Conservation (phyloP, 2,329 filamentous ascomycete genomes). For the Talaromyces pinophilus region DNA sequence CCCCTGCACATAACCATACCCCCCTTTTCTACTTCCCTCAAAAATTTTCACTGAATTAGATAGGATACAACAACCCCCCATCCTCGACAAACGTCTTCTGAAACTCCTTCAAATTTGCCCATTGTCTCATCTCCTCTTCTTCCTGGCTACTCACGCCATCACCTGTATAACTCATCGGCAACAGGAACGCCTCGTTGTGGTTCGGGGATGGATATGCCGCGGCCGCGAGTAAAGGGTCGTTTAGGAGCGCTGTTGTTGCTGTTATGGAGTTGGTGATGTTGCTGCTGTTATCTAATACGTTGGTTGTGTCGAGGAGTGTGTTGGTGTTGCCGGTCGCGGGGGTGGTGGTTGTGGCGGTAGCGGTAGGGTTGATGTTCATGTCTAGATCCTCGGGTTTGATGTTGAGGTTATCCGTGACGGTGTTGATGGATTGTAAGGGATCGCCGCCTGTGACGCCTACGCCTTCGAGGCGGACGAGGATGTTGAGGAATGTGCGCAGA, state of each 20-base stretch:
- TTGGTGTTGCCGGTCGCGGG: neutral
- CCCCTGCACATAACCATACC: neutral
- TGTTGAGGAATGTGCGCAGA: slow-evolving; percentile 70
- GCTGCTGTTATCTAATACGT: neutral
- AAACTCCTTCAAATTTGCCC: slow-evolving; percentile 77
- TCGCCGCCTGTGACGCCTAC: slow-evolving; percentile 43
- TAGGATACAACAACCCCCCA: slow-evolving; percentile 51
- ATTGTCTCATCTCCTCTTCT: slow-evolving; percentile 72
- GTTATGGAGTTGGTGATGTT: neutral
- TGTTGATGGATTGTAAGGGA: slow-evolving; percentile 11
- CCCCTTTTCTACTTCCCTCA: neutral
- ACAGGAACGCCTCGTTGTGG: slow-evolving; percentile 30
- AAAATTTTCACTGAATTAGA: neutral
- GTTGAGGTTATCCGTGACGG: slow-evolving; percentile 1
- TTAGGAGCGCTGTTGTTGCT: slow-evolving; percentile 6
- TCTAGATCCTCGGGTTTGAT: slow-evolving; percentile 6
- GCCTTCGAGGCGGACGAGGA: slow-evolving; percentile 72
- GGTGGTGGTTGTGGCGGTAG: neutral
- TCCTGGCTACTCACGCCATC: slow-evolving; percentile 55
- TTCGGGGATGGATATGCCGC: slow-evolving; percentile 24
- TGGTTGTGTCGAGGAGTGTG: neutral
- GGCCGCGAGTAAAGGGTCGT: slow-evolving; percentile 27
- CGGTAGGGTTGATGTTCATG: neutral
- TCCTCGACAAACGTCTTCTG: slow-evolving; percentile 71
- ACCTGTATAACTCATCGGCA: slow-evolving; percentile 41